These are phyloP conservation scores for Colletotrichum sp. DNA, from an alignment of 2,329 filamentous ascomycete genomes.

Conservation along the genomic window DNA sequence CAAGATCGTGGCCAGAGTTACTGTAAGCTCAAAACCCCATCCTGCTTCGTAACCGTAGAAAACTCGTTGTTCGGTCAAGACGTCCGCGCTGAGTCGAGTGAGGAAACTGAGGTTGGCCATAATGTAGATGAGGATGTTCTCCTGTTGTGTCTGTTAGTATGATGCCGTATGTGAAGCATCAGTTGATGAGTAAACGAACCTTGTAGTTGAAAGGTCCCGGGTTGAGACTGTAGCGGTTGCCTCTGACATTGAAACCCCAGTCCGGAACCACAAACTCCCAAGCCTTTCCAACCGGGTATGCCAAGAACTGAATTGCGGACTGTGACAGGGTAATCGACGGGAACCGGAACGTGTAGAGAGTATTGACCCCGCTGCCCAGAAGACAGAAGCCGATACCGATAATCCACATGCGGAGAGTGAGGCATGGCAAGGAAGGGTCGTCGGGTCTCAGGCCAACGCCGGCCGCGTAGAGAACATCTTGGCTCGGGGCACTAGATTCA, in stretches of 20 bases:
- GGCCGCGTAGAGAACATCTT: slow-evolving; percentile 32
- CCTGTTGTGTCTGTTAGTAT: not conserved
- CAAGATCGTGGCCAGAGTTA: slow-evolving; percentile 45
- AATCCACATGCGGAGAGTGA: slow-evolving; percentile 44
- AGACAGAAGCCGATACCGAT: slow-evolving; percentile 42
- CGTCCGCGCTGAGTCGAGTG: slow-evolving; percentile 38
- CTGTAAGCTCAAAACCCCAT: slow-evolving; percentile 48
- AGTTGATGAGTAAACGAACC: slow-evolving; percentile 13
- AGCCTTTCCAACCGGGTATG: slow-evolving; percentile 47
- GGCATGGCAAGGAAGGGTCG: slow-evolving; percentile 32
- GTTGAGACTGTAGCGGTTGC: slow-evolving; percentile 37
- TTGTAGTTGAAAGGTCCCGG: slow-evolving; percentile 43
- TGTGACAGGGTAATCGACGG: slow-evolving; percentile 36
- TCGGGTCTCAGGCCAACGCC: slow-evolving; percentile 32
- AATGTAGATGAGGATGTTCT: slow-evolving; percentile 47
- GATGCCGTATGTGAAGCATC: fast-evolving
- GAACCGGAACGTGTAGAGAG: slow-evolving; percentile 43
- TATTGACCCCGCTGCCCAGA: slow-evolving; percentile 41
- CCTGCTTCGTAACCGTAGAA: slow-evolving; percentile 49
- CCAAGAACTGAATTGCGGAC: slow-evolving; percentile 44
- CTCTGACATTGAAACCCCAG: slow-evolving; percentile 30
- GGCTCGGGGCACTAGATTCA: slow-evolving; percentile 4
- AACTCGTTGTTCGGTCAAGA: slow-evolving; percentile 38
- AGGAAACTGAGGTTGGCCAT: slow-evolving; percentile 50
- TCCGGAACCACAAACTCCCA: slow-evolving; percentile 36